Conservation (phyloP, 2,329 filamentous ascomycete genomes). For the Diaporthe aspalathi region DNA sequence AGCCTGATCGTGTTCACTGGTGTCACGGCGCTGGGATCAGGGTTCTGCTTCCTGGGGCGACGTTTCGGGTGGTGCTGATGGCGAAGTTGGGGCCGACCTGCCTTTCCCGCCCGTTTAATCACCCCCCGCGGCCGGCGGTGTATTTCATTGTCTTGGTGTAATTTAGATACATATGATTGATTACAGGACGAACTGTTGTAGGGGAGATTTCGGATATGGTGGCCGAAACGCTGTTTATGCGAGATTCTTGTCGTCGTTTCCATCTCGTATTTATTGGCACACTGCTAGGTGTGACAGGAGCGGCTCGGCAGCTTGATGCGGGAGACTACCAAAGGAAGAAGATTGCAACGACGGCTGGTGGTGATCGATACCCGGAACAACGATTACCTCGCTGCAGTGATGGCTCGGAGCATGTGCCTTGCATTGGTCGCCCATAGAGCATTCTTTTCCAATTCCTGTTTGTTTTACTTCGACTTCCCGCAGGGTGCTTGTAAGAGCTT, state of each 20-base stretch:
- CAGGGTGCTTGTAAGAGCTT: background rate
- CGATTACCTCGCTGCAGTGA: constrained; percentile 10
- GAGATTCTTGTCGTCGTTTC: background rate
- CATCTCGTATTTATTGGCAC: background rate
- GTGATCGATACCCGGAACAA: constrained; percentile 28
- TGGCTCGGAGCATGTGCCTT: constrained; percentile 22
- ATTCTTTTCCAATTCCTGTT: constrained; percentile 4
- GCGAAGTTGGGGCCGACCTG: background rate
- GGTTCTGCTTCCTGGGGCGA: constrained; percentile 57
- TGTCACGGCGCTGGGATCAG: constrained; percentile 61
- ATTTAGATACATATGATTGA: constrained; percentile 12
- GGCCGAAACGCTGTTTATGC: background rate
- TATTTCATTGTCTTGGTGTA: constrained; percentile 10
- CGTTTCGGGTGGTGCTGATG: constrained; percentile 49
- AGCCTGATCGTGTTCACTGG: constrained; percentile 68
- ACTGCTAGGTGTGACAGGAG: background rate
- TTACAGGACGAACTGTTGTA: background rate
- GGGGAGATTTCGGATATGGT: background rate
- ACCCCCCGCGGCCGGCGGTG: background rate
- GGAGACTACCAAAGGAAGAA: background rate
- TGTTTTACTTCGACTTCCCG: background rate
- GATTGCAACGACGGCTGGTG: constrained; percentile 1
- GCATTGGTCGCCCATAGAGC: constrained; percentile 31
- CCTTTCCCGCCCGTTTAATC: background rate
- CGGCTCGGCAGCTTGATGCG: background rate